Conservation (phyloP, 352 stramenopile genomes). For the Phytophthora vignae region DNA sequence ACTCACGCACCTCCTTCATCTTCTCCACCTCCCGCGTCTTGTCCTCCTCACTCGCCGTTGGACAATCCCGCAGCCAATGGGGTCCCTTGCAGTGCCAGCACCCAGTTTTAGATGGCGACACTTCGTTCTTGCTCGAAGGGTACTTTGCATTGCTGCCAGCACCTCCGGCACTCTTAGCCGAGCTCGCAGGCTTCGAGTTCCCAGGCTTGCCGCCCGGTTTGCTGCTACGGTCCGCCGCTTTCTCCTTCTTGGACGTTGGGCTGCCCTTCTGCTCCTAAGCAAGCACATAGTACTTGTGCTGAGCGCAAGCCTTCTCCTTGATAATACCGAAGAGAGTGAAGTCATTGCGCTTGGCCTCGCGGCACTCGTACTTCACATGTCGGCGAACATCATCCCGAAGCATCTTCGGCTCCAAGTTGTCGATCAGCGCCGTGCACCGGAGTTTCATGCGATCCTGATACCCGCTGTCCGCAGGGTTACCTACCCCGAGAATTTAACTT, state of each 20-base stretch:
- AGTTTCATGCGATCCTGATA: constrained; percentile 20
- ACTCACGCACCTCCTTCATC: constrained; percentile 3
- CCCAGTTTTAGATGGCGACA: background rate
- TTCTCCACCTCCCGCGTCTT: constrained; percentile 10
- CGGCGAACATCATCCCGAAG: constrained; percentile 11
- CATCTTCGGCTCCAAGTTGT: constrained; percentile 18
- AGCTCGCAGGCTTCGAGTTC: background rate
- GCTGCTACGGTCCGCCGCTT: background rate
- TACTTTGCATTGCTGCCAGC: background rate
- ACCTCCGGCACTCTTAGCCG: background rate
- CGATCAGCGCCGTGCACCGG: constrained; percentile 5
- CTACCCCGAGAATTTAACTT: background rate
- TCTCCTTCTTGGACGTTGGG: constrained; percentile 14
- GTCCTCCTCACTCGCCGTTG: constrained; percentile 1
- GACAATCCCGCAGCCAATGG: constrained; percentile 14
- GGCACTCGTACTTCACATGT: constrained; percentile 11
- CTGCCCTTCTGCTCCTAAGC: constrained; percentile 4
- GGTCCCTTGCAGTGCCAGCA: constrained; percentile 10
- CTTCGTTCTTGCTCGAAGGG: background rate
- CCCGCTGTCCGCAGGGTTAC: background rate
- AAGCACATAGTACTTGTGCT: constrained; percentile 18
- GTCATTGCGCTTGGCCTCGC: constrained; percentile 17
- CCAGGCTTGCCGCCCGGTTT: background rate
- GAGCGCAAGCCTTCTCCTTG: constrained; percentile 15
- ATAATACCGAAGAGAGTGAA: constrained; percentile 18